Evolutionary conservation across 768 basidiomycete species (phyloP), one percentile per base, ranked within the genome.

Genomic region (Mrakia hoshinonis): DNA sequence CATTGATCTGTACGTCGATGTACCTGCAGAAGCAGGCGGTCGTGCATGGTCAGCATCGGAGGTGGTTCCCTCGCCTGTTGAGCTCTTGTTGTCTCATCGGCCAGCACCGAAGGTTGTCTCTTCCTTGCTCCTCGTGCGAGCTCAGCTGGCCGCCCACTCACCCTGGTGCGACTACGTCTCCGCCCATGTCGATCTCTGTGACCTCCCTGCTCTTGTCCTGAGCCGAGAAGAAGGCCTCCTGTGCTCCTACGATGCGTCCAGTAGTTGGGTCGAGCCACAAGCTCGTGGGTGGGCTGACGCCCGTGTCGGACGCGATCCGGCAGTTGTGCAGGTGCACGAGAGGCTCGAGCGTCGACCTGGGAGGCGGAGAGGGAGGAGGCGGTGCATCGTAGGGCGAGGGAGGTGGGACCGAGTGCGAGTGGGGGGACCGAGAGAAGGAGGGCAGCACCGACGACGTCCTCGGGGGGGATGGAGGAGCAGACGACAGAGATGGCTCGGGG

Each of bases 1-100:
- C 92, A 74, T 95, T 94, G 73, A 95, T 87, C 76, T 95, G 92
- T 22, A 89, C 85, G 80, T 94, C 92, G 63, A 94, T 84, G 76
- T 51, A 71, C 12, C 70, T 71, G 26, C 13, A 26, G 15, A 39
- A 24, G 36, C 62, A 3, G 12, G 22, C 39, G n/a, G n/a, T 22
- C n/a, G 11, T 36, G 61, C 10, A 48, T 24, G 39, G n/a, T 1
- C 1, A 4, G 13, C 11, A 1, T 22, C 22, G 31, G 38, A 38
- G 43, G 26, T 12, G 22, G 2, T 22, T 26, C 6, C 24, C 3
- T 11, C 47, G 49, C 10, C 34, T 18, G 15, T 47, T 49, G n/a
- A n/a, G n/a, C n/a, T n/a, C n/a, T n/a, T n/a, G n/a, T n/a, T 29
- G 4, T 18, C 11, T 15, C n/a, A 39, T 38, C 39, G 47, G 36